Conservation (phyloP, 495 filamentous ascomycete genomes). For the Penicillium taxi region DNA sequence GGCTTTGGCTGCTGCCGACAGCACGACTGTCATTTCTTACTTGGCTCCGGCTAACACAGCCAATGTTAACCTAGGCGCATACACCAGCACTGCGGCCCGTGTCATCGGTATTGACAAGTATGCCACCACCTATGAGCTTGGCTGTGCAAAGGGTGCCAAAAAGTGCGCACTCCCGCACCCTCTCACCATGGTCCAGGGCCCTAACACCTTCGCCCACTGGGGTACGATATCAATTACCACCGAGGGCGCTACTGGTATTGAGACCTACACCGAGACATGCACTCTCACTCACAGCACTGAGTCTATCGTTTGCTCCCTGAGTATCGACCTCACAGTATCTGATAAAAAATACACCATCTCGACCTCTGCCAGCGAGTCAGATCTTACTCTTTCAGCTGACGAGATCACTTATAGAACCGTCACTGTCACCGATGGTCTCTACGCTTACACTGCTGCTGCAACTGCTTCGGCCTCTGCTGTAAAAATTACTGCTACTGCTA, state of each 20-base stretch:
- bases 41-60: background rate
- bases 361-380: background rate
- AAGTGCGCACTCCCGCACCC: conserved; percentile 15
- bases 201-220: conserved; percentile 6
- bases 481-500: conserved; percentile 6
- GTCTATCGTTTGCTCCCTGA: conserved; percentile 7
- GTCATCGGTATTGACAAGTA: conserved; percentile 16
- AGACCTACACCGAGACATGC: conserved; percentile 4
- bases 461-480: conserved; percentile 5
- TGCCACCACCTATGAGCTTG: conserved; percentile 23
- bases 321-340: background rate
- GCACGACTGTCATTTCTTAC: conserved; percentile 8
- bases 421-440: conserved; percentile 8
- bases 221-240: background rate
- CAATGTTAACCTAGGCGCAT: background rate
- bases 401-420: conserved; percentile 1
- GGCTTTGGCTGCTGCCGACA: conserved; percentile 3
- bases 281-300: conserved; percentile 10
- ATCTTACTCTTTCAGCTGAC: background rate
- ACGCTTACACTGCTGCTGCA: conserved; percentile 2
- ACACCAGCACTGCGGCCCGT: conserved; percentile 18
- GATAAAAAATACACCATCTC: conserved; percentile 1
- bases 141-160: conserved; percentile 9
- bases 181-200: conserved; percentile 22
- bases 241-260: background rate